Evolutionary conservation across 345 rosid species (phyloP).

Genomic region (Eucalyptus camaldulensis): DNA sequence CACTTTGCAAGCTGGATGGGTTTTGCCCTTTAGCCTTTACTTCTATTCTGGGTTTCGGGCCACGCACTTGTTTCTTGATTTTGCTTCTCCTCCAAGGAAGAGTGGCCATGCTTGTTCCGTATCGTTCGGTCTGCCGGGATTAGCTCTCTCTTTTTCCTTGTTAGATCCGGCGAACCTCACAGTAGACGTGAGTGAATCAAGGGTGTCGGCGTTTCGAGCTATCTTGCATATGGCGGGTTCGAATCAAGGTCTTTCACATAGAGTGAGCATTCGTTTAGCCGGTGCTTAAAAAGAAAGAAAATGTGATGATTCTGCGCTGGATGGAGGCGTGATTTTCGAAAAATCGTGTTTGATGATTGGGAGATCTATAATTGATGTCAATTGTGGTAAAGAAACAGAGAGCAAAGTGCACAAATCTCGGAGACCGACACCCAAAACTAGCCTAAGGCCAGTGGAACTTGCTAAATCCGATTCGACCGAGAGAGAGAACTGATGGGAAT

Average conservation of each 20-base stretch:
- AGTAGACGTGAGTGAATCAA: background rate
- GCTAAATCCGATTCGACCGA: background rate
- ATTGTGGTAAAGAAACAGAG: background rate
- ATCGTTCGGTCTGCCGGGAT: background rate
- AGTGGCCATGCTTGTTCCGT: background rate
- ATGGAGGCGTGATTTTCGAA: background rate
- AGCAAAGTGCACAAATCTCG: background rate
- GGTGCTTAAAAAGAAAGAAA: background rate
- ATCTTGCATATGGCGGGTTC: background rate
- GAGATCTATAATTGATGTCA: background rate
- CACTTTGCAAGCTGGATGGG: background rate
- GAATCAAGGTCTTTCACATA: background rate
- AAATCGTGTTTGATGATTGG: background rate
- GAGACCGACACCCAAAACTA: background rate
- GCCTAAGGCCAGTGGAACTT: background rate
- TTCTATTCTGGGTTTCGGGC: background rate
- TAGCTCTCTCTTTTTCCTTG: background rate
- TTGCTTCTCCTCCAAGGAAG: background rate
- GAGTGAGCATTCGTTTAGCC: background rate
- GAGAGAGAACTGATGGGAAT: background rate
- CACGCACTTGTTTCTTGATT: background rate
- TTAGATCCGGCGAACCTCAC: background rate
- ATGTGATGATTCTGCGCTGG: background rate
- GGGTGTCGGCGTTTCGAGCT: background rate
- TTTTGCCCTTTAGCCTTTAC: background rate